phyloP scores from a whole-genome alignment of 352 stramenopile species.

The Phytopythium litorale region DNA sequence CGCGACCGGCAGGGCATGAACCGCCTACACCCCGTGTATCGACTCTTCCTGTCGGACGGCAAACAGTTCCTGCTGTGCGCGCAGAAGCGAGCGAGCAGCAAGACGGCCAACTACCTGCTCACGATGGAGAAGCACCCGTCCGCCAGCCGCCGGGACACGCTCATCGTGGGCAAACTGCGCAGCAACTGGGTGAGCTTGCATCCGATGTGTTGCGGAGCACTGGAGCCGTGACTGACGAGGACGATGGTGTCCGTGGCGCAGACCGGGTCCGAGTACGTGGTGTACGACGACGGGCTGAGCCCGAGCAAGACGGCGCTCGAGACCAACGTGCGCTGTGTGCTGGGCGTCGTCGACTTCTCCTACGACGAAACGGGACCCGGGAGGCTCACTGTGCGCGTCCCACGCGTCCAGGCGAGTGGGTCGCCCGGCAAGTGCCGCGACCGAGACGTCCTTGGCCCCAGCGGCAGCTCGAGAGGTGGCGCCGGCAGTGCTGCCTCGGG shows the following conservation, averaged over 20 bases:
- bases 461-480: not conserved
- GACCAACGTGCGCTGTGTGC: slow-evolving; percentile 36
- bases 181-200: slow-evolving; percentile 38
- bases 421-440: slow-evolving; percentile 26
- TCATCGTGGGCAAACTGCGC: slow-evolving; percentile 55
- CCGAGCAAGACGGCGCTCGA: slow-evolving; percentile 39
- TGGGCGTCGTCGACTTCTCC: slow-evolving; percentile 50
- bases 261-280: slow-evolving; percentile 54
- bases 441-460: not conserved
- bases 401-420: slow-evolving; percentile 27
- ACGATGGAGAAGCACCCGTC: slow-evolving; percentile 34
- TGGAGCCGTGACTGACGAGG: not conserved
- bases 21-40: slow-evolving; percentile 48
- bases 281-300: slow-evolving; percentile 57
- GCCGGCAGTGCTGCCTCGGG: not conserved
- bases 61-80: slow-evolving; percentile 49
- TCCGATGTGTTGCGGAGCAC: not conserved
- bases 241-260: slow-evolving; percentile 4
- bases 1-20: slow-evolving; percentile 48
- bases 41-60: slow-evolving; percentile 45
- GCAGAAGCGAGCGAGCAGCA: slow-evolving; percentile 48
- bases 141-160: slow-evolving; percentile 26
- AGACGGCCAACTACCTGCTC: slow-evolving; percentile 62
- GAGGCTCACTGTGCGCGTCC: slow-evolving; percentile 37
- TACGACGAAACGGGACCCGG: slow-evolving; percentile 74